Base-by-base conservation (phyloP, 2,329 filamentous ascomycete species). In the Sporothrix sp. region DNA sequence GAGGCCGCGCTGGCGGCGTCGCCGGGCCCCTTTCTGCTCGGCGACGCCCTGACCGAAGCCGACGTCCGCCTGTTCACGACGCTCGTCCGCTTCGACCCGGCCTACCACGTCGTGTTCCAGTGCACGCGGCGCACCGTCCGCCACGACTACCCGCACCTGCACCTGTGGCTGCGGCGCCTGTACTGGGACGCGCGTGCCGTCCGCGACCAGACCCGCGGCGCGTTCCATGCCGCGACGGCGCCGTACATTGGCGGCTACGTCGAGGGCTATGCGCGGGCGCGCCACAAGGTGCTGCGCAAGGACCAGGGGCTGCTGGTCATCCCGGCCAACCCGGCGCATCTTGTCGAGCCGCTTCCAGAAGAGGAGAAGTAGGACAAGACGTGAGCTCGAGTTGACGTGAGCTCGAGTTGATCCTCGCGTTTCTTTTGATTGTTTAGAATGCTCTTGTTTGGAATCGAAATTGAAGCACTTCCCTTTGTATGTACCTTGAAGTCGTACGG, bases 1-100 rank as follows among this genome's bases (percentile, higher is more conserved):
- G 84, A 88, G 58, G 61, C 62, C 1, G 72, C 81, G 46, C 71
- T 87, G 0, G 63, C 66, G 2, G 57, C 70, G 25, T 65, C 68
- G 8, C 16, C 47, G 28, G 64, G 66, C 7, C 75, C 73, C 0
- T 87, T 78, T 60, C 72, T 85, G 33, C 76, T 87, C 30, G 84
- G 84, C 1, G 63, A 76, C 3, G 57, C 71, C 44, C 66, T 87
- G 51, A 87, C 84, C 1, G 84, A 87, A 61, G 79, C 80, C 0
- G 84, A 87, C 59, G 72, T 87, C 32, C 70, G 83, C 9, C 66
- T 87, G 13, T 85, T 75, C 61, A 78, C 81, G 1, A 86, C 82
- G 0, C 74, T 85, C 35, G 66, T 75, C 11, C 75, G 84, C 3
- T 87, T 87, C 58, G 85, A 89, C 56, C 69, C 76, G 1, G 82